Base-by-base conservation (phyloP, 2,329 filamentous ascomycete genomes). In the Dactylellina leptospora region DNA sequence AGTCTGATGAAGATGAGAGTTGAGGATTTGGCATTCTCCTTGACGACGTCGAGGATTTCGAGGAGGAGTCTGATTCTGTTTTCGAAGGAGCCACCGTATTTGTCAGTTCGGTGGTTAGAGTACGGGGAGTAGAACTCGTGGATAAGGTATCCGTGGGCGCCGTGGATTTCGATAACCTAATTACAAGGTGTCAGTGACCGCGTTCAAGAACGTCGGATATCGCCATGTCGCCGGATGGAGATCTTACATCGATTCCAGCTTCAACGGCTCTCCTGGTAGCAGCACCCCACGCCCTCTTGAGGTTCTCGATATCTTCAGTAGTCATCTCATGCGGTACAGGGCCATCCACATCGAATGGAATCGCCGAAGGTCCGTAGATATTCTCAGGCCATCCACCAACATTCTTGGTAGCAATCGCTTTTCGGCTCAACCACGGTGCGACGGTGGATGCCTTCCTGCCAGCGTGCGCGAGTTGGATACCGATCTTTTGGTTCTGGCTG, bases 381-480 rank as follows among this genome's bases (percentile, higher is more conserved):
- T 86, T 81, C 20, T 84, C 80, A 0, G 84, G 84, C 87, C 86
- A 88, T 8, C 87, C 86, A 58, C 82, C 82, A 13, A 80, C 77
- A 40, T 47, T 22, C 40, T 33, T 22, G 18, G 81, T 81, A 0
- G 90, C 88, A 22, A 87, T 79, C 42, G 82, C 83, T 4, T 83
- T 84, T 22, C 78, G 77, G 63, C 80, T 82, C 61, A 91, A 80
- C 89, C 89, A 93, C 0, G 86, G 85, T 0, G 87, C 83, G 18
- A 86, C 77, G 1, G 82, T 86, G 78, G 83, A 85, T 1, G 85
- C 87, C 79, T 90, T 90, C 62, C 88, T 83, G 1, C 92, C 92
- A 0, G 91, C 92, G 77, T 96, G 92, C 0, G 82, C 90, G 3
- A 96, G 83, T 81, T 96, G 92, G 73, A 96, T 88, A 55, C 86